Base-by-base conservation (phyloP, 768 basidiomycete genomes). In the Boletus sp. region DNA sequence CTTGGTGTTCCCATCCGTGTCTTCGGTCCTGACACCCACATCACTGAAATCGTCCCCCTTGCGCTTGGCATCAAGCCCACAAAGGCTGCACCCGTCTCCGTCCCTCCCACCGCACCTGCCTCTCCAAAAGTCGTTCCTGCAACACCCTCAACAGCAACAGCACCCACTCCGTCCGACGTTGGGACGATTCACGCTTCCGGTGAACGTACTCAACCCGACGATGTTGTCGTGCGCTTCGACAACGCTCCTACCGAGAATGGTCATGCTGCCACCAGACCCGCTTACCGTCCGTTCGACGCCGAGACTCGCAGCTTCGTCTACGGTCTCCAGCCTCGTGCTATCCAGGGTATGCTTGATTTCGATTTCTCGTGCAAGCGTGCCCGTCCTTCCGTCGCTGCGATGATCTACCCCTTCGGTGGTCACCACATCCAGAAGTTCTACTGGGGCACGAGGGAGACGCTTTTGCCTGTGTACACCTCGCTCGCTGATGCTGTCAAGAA, bases 341-440 rank as follows among this genome's bases (percentile, higher is more conserved):
- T 99, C 72, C 97, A 99, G 73, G 97, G 88, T 64, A 89, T 89
- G 88, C 87, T 99, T 55, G 97, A 99, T 82, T 99, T 99, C 62
- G 97, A 99, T 80, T 99, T 87, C 77, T 93, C 93, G 14, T 99
- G 97, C 75, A 95, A 95, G 17, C 90, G 97, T 58, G 73, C 82
- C 43, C 82, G 88, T 19, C 94, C 97, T 35, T 90, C 87, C 43
- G 97, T 98, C 60, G 95, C 97, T 29, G 97, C 97, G 37, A 99
- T 98, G 96, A 97, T 99, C 70, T 99, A 99, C 74, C 97, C 96
- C 70, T 99, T 99, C 75, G 97, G 96, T 68, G 96, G 96, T 19
- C 96, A 98, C 77, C 97, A 98, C 77, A 97, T 98, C 74, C 97
- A 99, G 78, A 99, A 99, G 79, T 98, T 99, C 84, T 98, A 99